Base-by-base conservation (phyloP, 2,329 filamentous ascomycete species). In the Fusarium sororula region DNA sequence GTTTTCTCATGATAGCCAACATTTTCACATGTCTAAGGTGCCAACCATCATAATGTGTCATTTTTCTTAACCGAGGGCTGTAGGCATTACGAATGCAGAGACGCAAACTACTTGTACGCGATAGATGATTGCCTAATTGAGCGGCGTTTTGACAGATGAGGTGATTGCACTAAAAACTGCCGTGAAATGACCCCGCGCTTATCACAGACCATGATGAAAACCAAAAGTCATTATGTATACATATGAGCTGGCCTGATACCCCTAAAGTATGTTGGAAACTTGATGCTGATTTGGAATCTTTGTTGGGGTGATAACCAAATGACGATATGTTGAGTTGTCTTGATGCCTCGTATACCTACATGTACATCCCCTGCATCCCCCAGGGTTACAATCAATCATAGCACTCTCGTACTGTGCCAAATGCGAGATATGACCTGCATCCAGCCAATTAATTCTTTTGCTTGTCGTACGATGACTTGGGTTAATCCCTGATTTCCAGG, bases 381-480 rank as follows among this genome's bases (percentile, higher is more conserved):
- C 7, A 14, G 54, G 38, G 37, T 56, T 11, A 6, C 54, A 42
- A 13, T 30, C 26, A 44, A 20, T 35, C 28, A 20, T 4, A 5
- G 35, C 51, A 28, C 32, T 24, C 14, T 18, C 14, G 14, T 26
- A 47, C 44, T n/a, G 22, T 50, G 47, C 28, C 8, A 14, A 32
- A 50, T 13, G 32, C 32, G 7, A 51, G 22, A 35, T 18, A 14
- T 51, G 15, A 32, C n/a, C 7, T 28, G 50, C 30, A 20, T 18
- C 20, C 10, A 15, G 39, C 35, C 18, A 47, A 47, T 47, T 1
- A 28, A 11, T 0, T 15, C 6, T 10, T 47, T 28, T 20, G 3
- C 26, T 15, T 15, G 24, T 7, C 6, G 18, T 14, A 14, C 4
- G 24, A 14, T 0, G 9, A 13, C 44, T 20, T 9, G 0, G 24